phyloP scores from a whole-genome alignment of 2,329 filamentous ascomycete species.

The Periconia macrospinosa region DNA sequence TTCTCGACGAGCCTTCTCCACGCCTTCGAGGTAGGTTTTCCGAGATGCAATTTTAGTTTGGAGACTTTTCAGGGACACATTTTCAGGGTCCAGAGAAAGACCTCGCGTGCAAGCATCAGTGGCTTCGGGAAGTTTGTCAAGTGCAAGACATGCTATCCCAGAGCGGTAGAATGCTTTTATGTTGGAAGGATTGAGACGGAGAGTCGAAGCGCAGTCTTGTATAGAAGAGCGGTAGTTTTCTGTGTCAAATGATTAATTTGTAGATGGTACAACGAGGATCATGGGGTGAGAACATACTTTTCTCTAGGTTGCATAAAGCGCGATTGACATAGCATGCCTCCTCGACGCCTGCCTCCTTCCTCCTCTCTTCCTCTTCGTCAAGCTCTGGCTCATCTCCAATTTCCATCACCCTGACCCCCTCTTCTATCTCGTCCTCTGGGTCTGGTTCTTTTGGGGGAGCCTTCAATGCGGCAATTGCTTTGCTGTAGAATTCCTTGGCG shows the following conservation, averaged over 20 bases:
- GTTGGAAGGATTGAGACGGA: conserved; percentile 78
- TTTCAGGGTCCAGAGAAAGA: conserved; percentile 69
- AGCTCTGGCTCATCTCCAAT: conserved; percentile 51
- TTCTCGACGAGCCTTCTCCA: conserved; percentile 60
- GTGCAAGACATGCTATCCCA: conserved; percentile 72
- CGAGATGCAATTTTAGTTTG: conserved; percentile 65
- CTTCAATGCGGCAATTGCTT: conserved; percentile 75
- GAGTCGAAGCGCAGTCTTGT: conserved; percentile 77
- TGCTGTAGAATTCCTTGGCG: conserved; percentile 88
- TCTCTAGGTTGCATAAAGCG: conserved; percentile 83
- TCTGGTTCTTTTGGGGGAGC: conserved; percentile 55
- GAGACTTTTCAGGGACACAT: conserved; percentile 66
- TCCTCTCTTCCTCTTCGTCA: conserved; percentile 62
- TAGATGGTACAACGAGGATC: neutral
- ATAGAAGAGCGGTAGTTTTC: conserved; percentile 87
- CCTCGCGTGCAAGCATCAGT: conserved; percentile 76
- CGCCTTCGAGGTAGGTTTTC: conserved; percentile 58
- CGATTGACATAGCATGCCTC: conserved; percentile 84
- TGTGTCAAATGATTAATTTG: conserved; percentile 30
- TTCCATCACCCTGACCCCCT: conserved; percentile 14
- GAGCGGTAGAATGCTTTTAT: conserved; percentile 92
- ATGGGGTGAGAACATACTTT: conserved; percentile 57
- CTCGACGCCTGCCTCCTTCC: conserved; percentile 64
- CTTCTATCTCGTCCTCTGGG: conserved; percentile 41
- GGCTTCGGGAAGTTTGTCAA: conserved; percentile 79